phyloP scores from a whole-genome alignment of 768 basidiomycete species.

The Tricholoma flavovirens region DNA sequence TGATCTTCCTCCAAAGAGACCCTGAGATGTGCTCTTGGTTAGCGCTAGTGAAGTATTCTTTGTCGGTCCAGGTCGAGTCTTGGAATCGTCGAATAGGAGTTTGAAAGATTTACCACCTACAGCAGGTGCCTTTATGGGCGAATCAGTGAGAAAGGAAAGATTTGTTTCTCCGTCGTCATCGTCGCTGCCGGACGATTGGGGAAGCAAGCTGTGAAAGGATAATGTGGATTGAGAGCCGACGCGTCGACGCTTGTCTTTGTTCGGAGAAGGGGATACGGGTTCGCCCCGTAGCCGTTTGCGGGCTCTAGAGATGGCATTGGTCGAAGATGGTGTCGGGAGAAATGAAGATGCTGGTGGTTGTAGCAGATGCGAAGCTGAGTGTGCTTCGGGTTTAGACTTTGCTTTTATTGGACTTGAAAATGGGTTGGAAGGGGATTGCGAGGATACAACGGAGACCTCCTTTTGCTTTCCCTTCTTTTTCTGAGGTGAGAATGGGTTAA shows the following conservation, averaged over 20 bases:
- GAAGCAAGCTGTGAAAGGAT: constrained; percentile 29
- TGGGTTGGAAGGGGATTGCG: constrained; percentile 32
- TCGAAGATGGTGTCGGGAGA: constrained; percentile 20
- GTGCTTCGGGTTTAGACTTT: constrained; percentile 26
- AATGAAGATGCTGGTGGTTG: constrained; percentile 17
- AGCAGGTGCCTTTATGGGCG: constrained; percentile 58
- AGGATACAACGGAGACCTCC: constrained; percentile 14
- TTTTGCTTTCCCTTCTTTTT: constrained; percentile 55
- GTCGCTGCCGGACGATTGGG: constrained; percentile 26
- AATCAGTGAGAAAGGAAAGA: constrained; percentile 59
- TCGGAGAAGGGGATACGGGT: constrained; percentile 77
- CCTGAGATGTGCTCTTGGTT: constrained; percentile 9
- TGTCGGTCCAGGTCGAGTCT: constrained; percentile 7
- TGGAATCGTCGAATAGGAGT: constrained; percentile 53
- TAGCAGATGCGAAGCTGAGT: constrained; percentile 25
- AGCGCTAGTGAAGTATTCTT: constrained; percentile 1
- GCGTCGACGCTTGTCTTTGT: constrained; percentile 69
- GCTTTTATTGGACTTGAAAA: constrained; percentile 39
- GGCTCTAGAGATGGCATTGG: constrained; percentile 55
- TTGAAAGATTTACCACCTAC: constrained; percentile 55
- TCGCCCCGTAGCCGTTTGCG: constrained; percentile 80
- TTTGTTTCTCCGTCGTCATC: constrained; percentile 31
- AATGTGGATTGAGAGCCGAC: constrained; percentile 35
- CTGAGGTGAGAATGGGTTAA: constrained; percentile 76
- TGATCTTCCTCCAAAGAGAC: constrained; percentile 11